Conservation (phyloP, 106 monocot genomes). For the Amphibolis antarctica region DNA sequence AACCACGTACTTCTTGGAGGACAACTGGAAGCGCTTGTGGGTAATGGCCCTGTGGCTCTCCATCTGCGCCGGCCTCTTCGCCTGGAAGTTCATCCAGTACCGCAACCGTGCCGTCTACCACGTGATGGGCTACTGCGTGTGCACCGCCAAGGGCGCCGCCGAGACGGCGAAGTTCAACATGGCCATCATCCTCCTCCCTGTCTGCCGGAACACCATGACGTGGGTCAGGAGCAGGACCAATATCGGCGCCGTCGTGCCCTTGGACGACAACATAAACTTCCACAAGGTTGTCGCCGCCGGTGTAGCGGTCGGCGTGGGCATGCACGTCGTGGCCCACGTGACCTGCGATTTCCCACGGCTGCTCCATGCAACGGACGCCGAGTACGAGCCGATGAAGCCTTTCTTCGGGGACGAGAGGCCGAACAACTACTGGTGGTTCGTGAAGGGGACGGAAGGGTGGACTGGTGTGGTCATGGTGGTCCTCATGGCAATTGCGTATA, state of each 20-base stretch:
- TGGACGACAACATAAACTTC: conserved; percentile 91
- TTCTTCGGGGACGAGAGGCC: conserved; percentile 59
- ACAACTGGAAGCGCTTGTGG: conserved; percentile 84
- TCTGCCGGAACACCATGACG: conserved; percentile 93
- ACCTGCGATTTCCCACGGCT: conserved; percentile 91
- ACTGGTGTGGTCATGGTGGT: conserved; percentile 85
- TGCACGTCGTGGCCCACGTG: conserved; percentile 61
- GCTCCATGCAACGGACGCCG: conserved; percentile 50
- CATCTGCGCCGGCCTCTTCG: conserved; percentile 54
- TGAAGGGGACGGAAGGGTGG: conserved; percentile 86
- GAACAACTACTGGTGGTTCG: conserved; percentile 89
- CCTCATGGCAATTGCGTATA: conserved; percentile 67
- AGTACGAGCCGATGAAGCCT: conserved; percentile 57
- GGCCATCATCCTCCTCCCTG: conserved; percentile 86
- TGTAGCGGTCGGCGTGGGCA: conserved; percentile 38
- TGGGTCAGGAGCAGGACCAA: conserved; percentile 77
- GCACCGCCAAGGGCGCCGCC: conserved; percentile 81
- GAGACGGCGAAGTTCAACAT: conserved; percentile 97
- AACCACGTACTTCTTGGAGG: conserved; percentile 27
- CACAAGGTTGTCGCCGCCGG: conserved; percentile 85
- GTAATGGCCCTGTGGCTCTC: conserved; percentile 64
- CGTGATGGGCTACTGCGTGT: conserved; percentile 94
- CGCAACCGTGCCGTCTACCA: conserved; percentile 52
- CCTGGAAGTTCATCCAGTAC: conserved; percentile 89
- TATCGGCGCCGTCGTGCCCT: conserved; percentile 48